Evolutionary conservation across 2,329 filamentous ascomycete genomes (phyloP), one percentile per base, ranked within the genome.

Genomic region (Aspergillus glaucus): DNA sequence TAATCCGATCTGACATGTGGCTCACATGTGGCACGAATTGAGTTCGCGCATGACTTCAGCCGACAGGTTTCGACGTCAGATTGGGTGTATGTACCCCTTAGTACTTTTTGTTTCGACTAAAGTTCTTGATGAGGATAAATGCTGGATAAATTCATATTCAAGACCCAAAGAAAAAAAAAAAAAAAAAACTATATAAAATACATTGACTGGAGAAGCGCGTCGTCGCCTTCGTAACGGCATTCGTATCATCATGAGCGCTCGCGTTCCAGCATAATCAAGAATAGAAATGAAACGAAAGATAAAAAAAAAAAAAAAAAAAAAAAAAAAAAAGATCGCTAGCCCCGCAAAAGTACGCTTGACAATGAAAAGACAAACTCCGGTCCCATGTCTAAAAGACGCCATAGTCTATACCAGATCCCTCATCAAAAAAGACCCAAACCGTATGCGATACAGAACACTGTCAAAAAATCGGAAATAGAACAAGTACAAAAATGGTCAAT

Each of bases 341-440:
- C 48, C 49, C 55, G 47, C 44, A 43, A 26, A 43, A 43, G 41
- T 44, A 57, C 50, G 51, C 49, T 52, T 37, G 34, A 15, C 8
- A 40, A 12, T 19, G 5, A 21, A 40, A 15, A 42, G 34, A n/a
- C 41, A 40, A 57, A 59, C 55, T 56, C 55, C 55, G 44, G 45
- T 46, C 51, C 54, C 55, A 49, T 49, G 44, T 56, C 47, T 51
- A 51, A 45, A 48, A 47, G 48, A 51, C 50, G 56, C 56, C 56
- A 45, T 59, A 53, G 52, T 56, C 56, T 59, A 57, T 59, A 43
- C 47, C 51, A 52, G 50, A 54, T 51, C 46, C 50, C 46, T 50
- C 42, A 40, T 43, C 24, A 34, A 51, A 37, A 44, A 47, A n/a
- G 5, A 48, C 39, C 19, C 41, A 43, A n/a, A 12, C n/a, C 22